Conservation (phyloP, 2,329 filamentous ascomycete genomes). For the Apiospora saccharicola region DNA sequence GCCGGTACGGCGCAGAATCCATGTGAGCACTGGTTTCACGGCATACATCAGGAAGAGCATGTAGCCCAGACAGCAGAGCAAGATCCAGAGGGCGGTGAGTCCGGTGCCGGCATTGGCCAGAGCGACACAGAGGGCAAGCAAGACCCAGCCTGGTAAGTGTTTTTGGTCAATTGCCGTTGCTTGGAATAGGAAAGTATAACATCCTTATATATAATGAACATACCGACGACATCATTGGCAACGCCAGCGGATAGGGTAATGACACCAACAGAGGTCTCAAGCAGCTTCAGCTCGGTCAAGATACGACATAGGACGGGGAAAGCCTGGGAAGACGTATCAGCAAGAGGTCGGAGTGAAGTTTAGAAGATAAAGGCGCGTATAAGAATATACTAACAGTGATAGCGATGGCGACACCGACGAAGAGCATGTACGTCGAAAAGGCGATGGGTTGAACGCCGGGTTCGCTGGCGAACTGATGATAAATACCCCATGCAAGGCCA, state of each 20-base stretch:
- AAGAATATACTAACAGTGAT: conserved; percentile 65
- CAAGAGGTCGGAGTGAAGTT: background rate
- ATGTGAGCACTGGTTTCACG: conserved; percentile 78
- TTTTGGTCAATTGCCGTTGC: background rate
- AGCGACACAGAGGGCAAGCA: conserved; percentile 91
- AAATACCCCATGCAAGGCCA: conserved; percentile 75
- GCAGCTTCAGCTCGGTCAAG: conserved; percentile 86
- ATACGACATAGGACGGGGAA: conserved; percentile 95
- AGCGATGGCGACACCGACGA: conserved; percentile 91
- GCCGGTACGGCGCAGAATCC: conserved; percentile 75
- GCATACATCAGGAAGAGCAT: conserved; percentile 76
- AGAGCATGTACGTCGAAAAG: conserved; percentile 63
- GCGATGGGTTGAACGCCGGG: conserved; percentile 36
- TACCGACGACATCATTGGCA: conserved; percentile 80
- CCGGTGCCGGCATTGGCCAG: conserved; percentile 88
- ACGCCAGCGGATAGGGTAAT: conserved; percentile 93
- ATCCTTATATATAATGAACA: background rate
- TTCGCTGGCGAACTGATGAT: conserved; percentile 63
- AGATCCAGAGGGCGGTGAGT: conserved; percentile 82
- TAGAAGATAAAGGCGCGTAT: background rate
- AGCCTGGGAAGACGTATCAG: conserved; percentile 45
- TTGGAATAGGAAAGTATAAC: too few species aligned
- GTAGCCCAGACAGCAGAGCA: conserved; percentile 79
- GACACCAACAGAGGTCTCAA: conserved; percentile 83
- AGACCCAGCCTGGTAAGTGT: conserved; percentile 75